Evolutionary conservation across 176 grass and related monocot species (phyloP), one percentile per base, ranked within the genome.

Genomic region (Carex cristatella): DNA sequence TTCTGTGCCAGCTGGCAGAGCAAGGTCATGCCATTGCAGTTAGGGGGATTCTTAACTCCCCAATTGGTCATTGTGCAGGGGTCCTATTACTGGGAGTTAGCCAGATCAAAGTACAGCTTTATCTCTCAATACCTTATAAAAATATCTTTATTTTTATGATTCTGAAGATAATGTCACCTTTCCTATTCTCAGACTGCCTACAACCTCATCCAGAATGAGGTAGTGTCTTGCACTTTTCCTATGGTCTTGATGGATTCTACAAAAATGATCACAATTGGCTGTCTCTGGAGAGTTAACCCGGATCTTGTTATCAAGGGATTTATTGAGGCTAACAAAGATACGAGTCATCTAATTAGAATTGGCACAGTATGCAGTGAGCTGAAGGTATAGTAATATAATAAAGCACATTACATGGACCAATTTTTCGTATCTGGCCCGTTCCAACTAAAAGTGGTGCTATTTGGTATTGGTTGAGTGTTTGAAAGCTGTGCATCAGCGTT

Each of bases 181-280:
- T 83, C 66, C 30, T 90, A 73, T 88, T 32, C 58, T 65, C 91
- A 98, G 95, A 98, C 91, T 88, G 62, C 91, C 48, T 98, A 98
- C 85, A 95, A 98, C 82, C 91, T 98, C 46, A 87, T 98, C 71
- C 95, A 93, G 46, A 63, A 89, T 74, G 95, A 98, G 85, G 89
- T 98, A 81, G 57, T 89, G 30, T 93, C 89, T 73, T 84, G 70
- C 64, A 84, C 93, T 79, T 93, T 98, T 85, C 88, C 93, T 92
- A 61, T 85, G 82, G 68, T 98, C n/a, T 19, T 98, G 80, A 98
- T 89, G 87, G 91, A 92, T 88, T 79, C 88, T 73, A 75, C 65
- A 49, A 87, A 86, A 40, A 83, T 13, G 67, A 91, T 58, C 84
- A 89, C 86, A 68, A 70, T 98, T 65, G 86, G 86, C 15, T 80